A percentile compares a stretch with the other conserved stretches of the same genome.
Evolutionary conservation across 495 filamentous ascomycete species (phyloP).

Genomic region (Aspergillus leporis): DNA sequence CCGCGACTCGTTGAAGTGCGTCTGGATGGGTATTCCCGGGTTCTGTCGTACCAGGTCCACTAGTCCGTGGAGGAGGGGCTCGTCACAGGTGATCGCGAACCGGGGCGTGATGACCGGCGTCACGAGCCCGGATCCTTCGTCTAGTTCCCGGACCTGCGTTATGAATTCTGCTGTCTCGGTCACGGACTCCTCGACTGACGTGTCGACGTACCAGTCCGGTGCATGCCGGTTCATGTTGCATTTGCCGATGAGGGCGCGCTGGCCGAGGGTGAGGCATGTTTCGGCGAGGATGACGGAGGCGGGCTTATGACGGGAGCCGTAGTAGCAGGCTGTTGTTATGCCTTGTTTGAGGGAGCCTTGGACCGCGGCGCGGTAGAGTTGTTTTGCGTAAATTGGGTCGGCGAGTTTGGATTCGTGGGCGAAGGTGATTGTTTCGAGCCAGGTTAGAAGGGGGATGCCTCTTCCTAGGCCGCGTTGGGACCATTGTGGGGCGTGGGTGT

Average conservation of each 20-base stretch:
- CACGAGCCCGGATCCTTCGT: conserved; percentile 38
- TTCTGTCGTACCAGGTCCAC: conserved; percentile 51
- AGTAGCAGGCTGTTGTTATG: conserved; percentile 67
- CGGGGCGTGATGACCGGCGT: conserved; percentile 61
- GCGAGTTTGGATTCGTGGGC: conserved; percentile 59
- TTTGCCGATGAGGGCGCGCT: conserved; percentile 66
- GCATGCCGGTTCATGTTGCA: conserved; percentile 65
- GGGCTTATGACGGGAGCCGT: conserved; percentile 57
- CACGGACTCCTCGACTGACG: conserved; percentile 47
- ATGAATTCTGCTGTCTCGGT: conserved; percentile 55
- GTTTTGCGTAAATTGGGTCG: conserved; percentile 52
- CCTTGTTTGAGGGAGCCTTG: conserved; percentile 60
- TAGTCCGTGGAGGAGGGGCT: conserved; percentile 51
- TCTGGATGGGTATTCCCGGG: conserved; percentile 59
- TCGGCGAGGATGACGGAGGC: conserved; percentile 62
- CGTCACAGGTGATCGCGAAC: conserved; percentile 62
- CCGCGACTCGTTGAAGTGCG: conserved; percentile 63
- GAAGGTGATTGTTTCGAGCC: conserved; percentile 62
- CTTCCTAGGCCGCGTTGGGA: conserved; percentile 59
- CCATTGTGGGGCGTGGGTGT: conserved; percentile 68
- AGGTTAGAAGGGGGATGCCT: conserved; percentile 58
- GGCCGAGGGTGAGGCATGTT: conserved; percentile 55
- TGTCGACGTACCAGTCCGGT: conserved; percentile 60
- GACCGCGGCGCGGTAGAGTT: conserved; percentile 55
- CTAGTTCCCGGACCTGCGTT: conserved; percentile 34